Evolutionary conservation across 352 stramenopile species (phyloP), one percentile per base, ranked within the genome.

Genomic region (Pythium pectinolyticum): DNA sequence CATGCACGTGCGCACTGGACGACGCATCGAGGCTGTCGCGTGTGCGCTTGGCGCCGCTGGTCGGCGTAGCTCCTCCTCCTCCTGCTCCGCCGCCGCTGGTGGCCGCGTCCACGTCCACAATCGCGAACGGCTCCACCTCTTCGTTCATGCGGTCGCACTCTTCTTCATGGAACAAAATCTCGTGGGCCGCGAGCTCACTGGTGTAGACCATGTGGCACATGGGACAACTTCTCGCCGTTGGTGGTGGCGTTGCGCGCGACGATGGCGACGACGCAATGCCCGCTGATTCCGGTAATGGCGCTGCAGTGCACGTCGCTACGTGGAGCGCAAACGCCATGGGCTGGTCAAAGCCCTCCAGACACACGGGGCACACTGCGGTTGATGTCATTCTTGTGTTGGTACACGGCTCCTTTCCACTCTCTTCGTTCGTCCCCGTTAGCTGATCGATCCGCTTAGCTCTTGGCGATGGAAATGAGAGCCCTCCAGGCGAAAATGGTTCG

Each of bases 81-180:
- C 20, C 31, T 45, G 25, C 48, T 11, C 25, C 53, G 35, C 14
- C 34, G 35, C 46, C 48, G 43, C 30, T 50, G 25, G 7, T 20
- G 27, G 46, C 24, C 48, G 47, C 52, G 37, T 63, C 46, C 61
- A 55, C 22, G 28, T 47, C 45, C 52, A 62, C 15, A 9, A 56
- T 52, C 45, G 40, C 20, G 9, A 66, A 22, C 17, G 65, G 58
- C 20, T 60, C 58, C 22, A 24, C 25, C 10, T 35, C 28, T 65
- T 75, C 64, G 60, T 94, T 90, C 17, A 86, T 69, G 17, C 81
- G 82, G 48, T 77, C 75, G 67, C 85, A 94, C 61, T 94, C 85
- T 58, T 85, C 74, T 39, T 91, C 80, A 61, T 94, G 85, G 69
- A 92, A 91, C 10, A 73, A 62, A 41, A 92, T 81, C 50, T 90